Evolutionary conservation across 495 filamentous ascomycete genomes (phyloP), one percentile per base, ranked within the genome.

Genomic region (Friedmanniomyces endolithicus): DNA sequence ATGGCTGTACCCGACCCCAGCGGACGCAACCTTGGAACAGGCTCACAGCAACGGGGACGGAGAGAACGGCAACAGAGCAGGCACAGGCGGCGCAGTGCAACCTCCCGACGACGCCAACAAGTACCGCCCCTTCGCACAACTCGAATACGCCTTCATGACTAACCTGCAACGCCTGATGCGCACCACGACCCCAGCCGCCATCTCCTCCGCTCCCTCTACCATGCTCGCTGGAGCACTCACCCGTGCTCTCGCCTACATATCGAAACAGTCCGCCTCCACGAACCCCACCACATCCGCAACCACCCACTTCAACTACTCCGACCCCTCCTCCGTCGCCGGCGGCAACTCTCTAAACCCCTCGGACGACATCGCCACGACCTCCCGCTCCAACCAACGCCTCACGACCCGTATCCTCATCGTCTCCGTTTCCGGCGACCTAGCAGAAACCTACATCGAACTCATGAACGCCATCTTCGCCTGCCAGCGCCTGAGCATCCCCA

Each of bases 391-490:
- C 40, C 64, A 60, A 20, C 64, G 70, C 63, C 76, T 52, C 69
- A 75, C 43, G 69, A 94, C 84, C n/a, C 85, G 94, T 39, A 94
- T 97, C 63, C 62, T 71, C 20, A 62, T 72, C 50, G 68, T 98
- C 37, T 88, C 83, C 46, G 87, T 89, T 29, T 88, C 86, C 23
- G 84, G 85, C 57, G 85, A 87, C 70, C 76, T 88, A 4, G 83
- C 90, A 0, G 78, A 84, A 29, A 90, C 96, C 67, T 98, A 98
- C 71, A 96, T 97, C 53, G 86, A 90, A 1, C 85, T 95, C 46
- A 98, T 97, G 90, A 98, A 97, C 72, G 77, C 81, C 59, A 94
- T 96, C 39, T 98, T 98, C 69, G 94, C 92, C 11, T 89, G 90
- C 56, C 88, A 87, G 60, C 83, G 90, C 50, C 73, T 87, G 48